Base-by-base conservation (phyloP, 1,284 basidiomycete genomes). In the Irpex lacteus region DNA sequence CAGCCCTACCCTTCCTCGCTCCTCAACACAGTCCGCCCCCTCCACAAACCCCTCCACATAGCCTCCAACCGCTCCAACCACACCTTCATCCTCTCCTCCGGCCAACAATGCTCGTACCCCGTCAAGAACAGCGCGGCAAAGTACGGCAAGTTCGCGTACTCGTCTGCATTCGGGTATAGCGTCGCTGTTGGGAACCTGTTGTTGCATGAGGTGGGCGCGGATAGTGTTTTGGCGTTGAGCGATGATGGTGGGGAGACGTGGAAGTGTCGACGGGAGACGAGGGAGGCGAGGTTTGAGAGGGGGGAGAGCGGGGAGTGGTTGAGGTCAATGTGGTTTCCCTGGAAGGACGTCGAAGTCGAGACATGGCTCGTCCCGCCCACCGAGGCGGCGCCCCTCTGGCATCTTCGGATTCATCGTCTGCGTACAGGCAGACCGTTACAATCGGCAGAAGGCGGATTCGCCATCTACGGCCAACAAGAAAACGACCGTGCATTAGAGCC, bases 71-170 rank as follows among this genome's bases (percentile, higher is more conserved):
- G 84, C 21, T 83, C 84, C n/a, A 85, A 84, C 1, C 90, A 92
- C 74, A 85, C 86, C 1, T 91, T 85, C 78, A 76, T 92, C 38
- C 83, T 92, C 40, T 90, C 88, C 4, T 91, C 88, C 2, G 90
- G 91, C 5, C 90, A 93, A 75, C 88, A 87, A 67, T 90, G 90
- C 69, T 90, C 89, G 60, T 92, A 92, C 74, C 84, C 88, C 8
- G 87, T 93, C 72, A 89, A 90, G 70, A 89, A 91, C 72, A 87
- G 87, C 67, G 85, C 88, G 3, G 89, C 89, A 34, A 93, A 92
- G 73, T 92, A 92, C 75, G 87, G 88, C 64, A 92, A 92, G 73
- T 82, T 91, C 65, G 85, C 87, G 1, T 92, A 93, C 73, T 89
- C 87, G 3, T 83, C 86, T 34, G 83, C 88, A 0, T 92, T 92